Evolutionary conservation across 1,139 yeast genomes (phyloP).

Genomic region (Zygosaccharomyces pseudobailii): DNA sequence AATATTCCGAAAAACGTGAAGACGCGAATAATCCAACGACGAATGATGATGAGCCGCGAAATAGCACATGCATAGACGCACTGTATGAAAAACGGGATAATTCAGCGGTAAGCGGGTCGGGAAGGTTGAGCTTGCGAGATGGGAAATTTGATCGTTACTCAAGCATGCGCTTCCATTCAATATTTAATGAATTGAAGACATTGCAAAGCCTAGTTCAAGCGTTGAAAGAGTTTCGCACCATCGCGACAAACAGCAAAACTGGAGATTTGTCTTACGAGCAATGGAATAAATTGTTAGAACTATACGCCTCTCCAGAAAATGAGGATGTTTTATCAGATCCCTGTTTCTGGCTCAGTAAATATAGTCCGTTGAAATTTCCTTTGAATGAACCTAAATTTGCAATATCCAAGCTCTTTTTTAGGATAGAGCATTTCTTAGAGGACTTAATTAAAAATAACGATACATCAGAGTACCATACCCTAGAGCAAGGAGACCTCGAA

Average conservation of each 20-base stretch:
- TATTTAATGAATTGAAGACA: conserved; percentile 9
- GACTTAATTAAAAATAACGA: not conserved
- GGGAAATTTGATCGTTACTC: conserved; percentile 7
- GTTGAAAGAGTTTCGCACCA: conserved; percentile 27
- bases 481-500: not conserved
- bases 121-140: not conserved
- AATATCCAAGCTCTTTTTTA: conserved; percentile 33
- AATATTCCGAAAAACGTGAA: not conserved
- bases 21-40: too few relatives aligned
- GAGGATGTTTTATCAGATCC: conserved; percentile 27
- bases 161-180: conserved; percentile 3
- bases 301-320: conserved; percentile 31
- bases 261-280: conserved; percentile 40
- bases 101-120: not conserved
- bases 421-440: conserved; percentile 17
- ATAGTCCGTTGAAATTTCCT: conserved; percentile 64
- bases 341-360: conserved; percentile 52
- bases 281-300: conserved; percentile 40
- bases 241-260: conserved; percentile 34
- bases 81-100: not conserved
- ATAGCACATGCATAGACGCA: too few relatives aligned
- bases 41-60: too few relatives aligned
- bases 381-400: conserved; percentile 63
- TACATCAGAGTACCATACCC: not conserved
- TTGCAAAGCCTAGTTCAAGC: conserved; percentile 27